phyloP scores from a whole-genome alignment of 1,139 yeast genomes.

The Yarrowia galli region DNA sequence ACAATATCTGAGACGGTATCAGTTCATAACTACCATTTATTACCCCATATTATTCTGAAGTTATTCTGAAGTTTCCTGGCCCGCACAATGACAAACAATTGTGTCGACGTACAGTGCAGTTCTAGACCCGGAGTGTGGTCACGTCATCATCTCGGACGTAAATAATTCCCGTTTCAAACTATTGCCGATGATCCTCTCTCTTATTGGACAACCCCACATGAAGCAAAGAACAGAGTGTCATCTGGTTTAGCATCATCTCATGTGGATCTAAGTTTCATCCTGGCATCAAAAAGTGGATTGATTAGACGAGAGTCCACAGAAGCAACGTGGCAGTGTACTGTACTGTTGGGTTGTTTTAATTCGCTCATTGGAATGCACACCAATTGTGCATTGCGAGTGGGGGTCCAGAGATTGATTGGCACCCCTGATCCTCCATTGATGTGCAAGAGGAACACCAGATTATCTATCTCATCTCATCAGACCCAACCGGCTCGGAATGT shows the following conservation, averaged over 20 bases:
- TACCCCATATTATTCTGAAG: background rate
- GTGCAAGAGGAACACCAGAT: background rate
- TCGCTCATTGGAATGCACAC: background rate
- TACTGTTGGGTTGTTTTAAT: background rate
- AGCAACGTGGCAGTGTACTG: no score
- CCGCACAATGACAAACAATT: no score
- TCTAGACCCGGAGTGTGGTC: background rate
- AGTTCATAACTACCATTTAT: background rate
- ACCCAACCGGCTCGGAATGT: background rate
- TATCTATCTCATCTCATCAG: background rate
- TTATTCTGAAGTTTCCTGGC: no score
- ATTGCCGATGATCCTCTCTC: background rate
- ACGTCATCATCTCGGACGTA: background rate
- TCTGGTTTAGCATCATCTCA: no score
- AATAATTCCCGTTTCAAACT: background rate
- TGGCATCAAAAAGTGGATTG: constrained; percentile 1
- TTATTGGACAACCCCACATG: background rate
- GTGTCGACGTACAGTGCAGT: no score
- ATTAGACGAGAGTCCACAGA: background rate
- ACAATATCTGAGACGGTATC: background rate
- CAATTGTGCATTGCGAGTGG: no score
- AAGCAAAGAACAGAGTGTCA: background rate
- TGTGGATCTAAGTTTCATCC: background rate
- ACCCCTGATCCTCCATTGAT: background rate
- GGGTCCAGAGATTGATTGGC: no score